These are phyloP conservation scores for Cutaneotrichosporon sp. DNA, from an alignment of 1,284 basidiomycete species.

Conservation along the genomic window DNA sequence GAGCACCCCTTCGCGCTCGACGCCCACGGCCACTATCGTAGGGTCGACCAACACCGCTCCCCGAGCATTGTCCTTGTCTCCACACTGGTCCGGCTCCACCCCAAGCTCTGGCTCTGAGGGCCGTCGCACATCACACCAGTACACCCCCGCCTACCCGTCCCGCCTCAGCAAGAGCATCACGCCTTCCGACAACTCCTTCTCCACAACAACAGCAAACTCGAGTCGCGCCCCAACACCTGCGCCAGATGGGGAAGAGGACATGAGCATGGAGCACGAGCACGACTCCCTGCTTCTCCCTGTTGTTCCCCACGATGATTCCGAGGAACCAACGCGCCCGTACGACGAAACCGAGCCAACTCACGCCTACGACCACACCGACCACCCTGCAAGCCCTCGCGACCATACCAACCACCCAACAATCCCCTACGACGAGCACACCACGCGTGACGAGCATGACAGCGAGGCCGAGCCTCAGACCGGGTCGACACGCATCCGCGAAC, in stretches of 20 bases:
- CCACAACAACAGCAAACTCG: slow-evolving; percentile 20
- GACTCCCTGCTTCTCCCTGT: background rate
- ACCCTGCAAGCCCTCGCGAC: background rate
- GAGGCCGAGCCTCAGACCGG: background rate
- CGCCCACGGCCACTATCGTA: background rate
- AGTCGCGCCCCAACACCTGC: slow-evolving; percentile 7
- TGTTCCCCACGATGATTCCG: slow-evolving; percentile 3
- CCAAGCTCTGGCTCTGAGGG: slow-evolving; percentile 9
- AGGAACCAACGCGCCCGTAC: background rate
- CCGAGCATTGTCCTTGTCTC: background rate
- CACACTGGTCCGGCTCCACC: slow-evolving; percentile 4
- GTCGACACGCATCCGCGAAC: background rate
- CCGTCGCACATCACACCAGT: slow-evolving; percentile 43
- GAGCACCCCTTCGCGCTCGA: background rate
- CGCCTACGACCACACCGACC: background rate
- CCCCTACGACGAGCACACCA: background rate
- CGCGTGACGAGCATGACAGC: background rate
- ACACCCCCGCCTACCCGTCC: slow-evolving; percentile 49
- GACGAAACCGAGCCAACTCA: background rate
- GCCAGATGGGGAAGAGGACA: slow-evolving; percentile 11
- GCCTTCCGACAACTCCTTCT: slow-evolving; percentile 36
- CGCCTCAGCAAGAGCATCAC: slow-evolving; percentile 52
- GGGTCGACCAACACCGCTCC: slow-evolving; percentile 5
- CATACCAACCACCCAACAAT: background rate
- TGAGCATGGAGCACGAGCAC: slow-evolving; percentile 14